Percentiles rank a stretch among this genome's conserved stretches.
Conservation (phyloP, 495 filamentous ascomycete species). For the Parmelia sp. region DNA sequence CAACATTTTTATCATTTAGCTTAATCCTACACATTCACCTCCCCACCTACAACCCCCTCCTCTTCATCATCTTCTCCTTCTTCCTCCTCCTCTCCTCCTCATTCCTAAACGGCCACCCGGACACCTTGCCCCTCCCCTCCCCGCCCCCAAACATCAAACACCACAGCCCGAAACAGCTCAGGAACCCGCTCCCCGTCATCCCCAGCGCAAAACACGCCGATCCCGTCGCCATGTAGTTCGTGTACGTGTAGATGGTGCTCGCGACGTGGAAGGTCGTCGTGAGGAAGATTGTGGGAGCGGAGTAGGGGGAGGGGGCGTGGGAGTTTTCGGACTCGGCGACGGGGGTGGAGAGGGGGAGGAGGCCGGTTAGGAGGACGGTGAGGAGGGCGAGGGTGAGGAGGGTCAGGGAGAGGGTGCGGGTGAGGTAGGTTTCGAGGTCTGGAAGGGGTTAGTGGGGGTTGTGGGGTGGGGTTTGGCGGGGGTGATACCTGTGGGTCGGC, state of each 20-base stretch:
- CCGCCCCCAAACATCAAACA: conserved; percentile 67
- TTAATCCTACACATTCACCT: background rate
- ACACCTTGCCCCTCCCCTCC: conserved; percentile 68
- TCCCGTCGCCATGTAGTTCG: conserved; percentile 48
- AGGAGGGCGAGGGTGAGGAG: conserved; percentile 60
- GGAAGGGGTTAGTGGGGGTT: background rate
- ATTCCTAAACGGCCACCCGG: conserved; percentile 66
- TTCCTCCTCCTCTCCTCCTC: conserved; percentile 52
- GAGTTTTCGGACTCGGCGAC: conserved; percentile 23
- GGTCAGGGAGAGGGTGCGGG: conserved; percentile 60
- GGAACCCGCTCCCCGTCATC: conserved; percentile 40
- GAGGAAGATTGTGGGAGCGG: conserved; percentile 58
- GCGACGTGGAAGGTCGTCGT: conserved; percentile 58
- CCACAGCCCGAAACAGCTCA: conserved; percentile 65
- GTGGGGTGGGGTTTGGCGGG: background rate
- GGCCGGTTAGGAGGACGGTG: conserved; percentile 63
- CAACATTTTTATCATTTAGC: too few relatives aligned
- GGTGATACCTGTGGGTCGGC: conserved; percentile 46
- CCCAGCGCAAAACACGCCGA: conserved; percentile 51
- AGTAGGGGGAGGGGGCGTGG: conserved; percentile 67
- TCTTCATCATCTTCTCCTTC: conserved; percentile 36
- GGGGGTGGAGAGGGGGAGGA: conserved; percentile 57
- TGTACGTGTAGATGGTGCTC: conserved; percentile 62
- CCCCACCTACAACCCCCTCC: conserved; percentile 8
- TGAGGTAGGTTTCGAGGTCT: conserved; percentile 70